Evolutionary conservation across 768 basidiomycete genomes (phyloP), one percentile per base, ranked within the genome.

Genomic region (Amanita phalloides): DNA sequence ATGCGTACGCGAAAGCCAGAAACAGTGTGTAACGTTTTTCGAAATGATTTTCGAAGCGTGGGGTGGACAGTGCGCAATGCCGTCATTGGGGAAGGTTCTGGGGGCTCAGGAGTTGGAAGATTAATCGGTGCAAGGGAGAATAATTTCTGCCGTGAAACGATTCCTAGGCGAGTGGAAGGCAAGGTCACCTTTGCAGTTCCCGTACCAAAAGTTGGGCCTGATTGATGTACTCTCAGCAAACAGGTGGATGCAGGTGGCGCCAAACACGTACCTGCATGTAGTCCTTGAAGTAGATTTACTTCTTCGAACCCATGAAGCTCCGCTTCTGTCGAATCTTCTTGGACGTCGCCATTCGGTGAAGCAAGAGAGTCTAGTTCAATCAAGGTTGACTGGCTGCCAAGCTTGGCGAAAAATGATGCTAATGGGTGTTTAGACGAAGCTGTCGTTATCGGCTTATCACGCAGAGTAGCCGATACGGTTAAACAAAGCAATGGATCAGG

Each of bases 1-100:
- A 95, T 95, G 32, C 91, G 82, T 23, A 96, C 86, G 20, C 82
- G 77, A 65, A 96, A 86, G 3, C 90, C 92, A 25, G 88, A 86
- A 3, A 85, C 81, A 0, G 88, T 85, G 42, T 76, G 74, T 14
- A 96, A 67, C 1, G 86, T 83, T 60, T 86, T 84, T 25, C 92
- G 78, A 64, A 82, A 93, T 1, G 90, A 90, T 63, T 92, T 93
- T 44, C 90, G 82, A 8, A 96, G 70, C 0, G 89, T 88, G 0
- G 86, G 77, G 30, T 72, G 78, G 1, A 77, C 72, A 57, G 67
- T 66, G 33, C 72, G 73, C 42, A 70, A 64, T 8, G 74, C 68
- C 5, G 72, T 70, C 68, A 76, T 68, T 1, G 79, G 73, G 3
- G 78, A 74, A 5, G 78, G 78, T 2, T 76, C 75, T 0, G 71